Base-by-base conservation (phyloP, 2,329 filamentous ascomycete species). In the Pyricularia sp. region DNA sequence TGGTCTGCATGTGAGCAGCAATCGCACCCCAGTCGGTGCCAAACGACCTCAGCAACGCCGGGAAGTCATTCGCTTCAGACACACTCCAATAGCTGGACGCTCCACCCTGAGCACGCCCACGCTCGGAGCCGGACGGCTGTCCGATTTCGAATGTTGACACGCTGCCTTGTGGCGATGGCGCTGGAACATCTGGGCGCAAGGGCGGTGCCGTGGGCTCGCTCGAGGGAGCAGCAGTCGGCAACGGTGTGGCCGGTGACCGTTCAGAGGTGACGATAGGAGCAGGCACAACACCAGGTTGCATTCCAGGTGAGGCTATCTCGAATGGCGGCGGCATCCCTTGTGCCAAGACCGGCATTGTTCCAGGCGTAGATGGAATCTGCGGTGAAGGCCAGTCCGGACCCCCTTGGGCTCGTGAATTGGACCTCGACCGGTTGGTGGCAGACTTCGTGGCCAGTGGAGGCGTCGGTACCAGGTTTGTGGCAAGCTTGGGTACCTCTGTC, bases 21-120 rank as follows among this genome's bases (percentile, higher is more conserved):
- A 94, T 94, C 4, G 86, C 86, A 66, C 82, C 81, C 87, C 91
- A 95, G 76, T 95, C 91, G 20, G 90, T 92, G 69, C 92, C 92
- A 79, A 93, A 94, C 68, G 92, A 86, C 67, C 83, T 85, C 65
- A 95, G 82, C 69, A 93, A 83, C 69, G 84, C 85, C 50, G 90
- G 88, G 77, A 95, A 95, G 74, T 94, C 92, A 65, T 85, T 90
- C 68, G 90, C 85, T 79, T 95, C 92, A 1, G 90, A 90, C 26
- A 94, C 92, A 74, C 92, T 94, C 92, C 92, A 95, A 77, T 95
- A 95, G 77, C 92, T 94, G 1, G 90, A 93, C 17, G 90, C 87
- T 72, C 89, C 88, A 69, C 80, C 80, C 26, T 82, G 82, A 11
- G 79, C 78, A 70, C 85, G 86, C 30, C 71, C 74, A 63, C 85